Evolutionary conservation across 805 yeast genomes (phyloP).

Genomic region (Saccharomycopsis selenospora): DNA sequence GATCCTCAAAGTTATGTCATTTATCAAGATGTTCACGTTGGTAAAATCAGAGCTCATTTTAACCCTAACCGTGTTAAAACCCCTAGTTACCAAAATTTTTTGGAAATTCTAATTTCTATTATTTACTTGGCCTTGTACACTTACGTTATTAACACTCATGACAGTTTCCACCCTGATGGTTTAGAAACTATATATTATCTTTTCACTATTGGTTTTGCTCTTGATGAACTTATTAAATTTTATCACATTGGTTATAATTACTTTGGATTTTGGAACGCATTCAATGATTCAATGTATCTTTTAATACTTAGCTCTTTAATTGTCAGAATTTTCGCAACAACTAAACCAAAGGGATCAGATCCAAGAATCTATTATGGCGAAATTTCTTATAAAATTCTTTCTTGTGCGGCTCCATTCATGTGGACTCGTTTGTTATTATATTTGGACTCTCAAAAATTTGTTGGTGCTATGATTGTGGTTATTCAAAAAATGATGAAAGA

Average conservation of each 20-base stretch:
- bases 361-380: slow-evolving; percentile 18
- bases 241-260: slow-evolving; percentile 70
- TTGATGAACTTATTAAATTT: slow-evolving; percentile 63
- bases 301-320: slow-evolving; percentile 35
- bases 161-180: slow-evolving; percentile 29
- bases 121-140: slow-evolving; percentile 57
- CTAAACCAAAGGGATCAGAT: slow-evolving; percentile 24
- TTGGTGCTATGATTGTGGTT: slow-evolving; percentile 85
- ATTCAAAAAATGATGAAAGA: slow-evolving; percentile 82
- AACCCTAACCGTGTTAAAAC: slow-evolving; percentile 78
- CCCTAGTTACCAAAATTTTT: slow-evolving; percentile 68
- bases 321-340: slow-evolving; percentile 22
- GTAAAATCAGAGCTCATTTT: slow-evolving; percentile 53
- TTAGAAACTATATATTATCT: slow-evolving; percentile 53
- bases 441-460: slow-evolving; percentile 72
- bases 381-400: slow-evolving; percentile 53
- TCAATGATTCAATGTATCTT: slow-evolving; percentile 62
- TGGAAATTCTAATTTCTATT: slow-evolving; percentile 62
- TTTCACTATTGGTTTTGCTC: slow-evolving; percentile 56
- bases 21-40: slow-evolving; percentile 51
- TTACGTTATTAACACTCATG: slow-evolving; percentile 32
- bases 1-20: slow-evolving; percentile 66
- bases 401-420: slow-evolving; percentile 80
- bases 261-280: slow-evolving; percentile 69
- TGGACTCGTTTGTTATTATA: slow-evolving; percentile 74